Conservation (phyloP, 805 yeast genomes). For the Yarrowia divulgata region DNA sequence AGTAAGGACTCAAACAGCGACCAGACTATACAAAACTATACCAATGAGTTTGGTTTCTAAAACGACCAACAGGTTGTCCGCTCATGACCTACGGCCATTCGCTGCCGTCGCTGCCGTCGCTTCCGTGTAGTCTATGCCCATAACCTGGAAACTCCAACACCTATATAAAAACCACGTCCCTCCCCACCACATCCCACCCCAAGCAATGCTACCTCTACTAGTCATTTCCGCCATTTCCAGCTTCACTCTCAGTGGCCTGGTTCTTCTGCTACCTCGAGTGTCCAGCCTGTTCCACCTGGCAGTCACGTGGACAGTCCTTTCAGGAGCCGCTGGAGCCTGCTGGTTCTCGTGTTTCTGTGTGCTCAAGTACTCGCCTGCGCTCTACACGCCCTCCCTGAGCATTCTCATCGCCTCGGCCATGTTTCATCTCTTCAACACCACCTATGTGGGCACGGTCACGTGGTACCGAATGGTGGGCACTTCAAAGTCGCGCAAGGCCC, state of each 20-base stretch:
- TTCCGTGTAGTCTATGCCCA: slow-evolving; percentile 2
- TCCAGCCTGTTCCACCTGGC: not conserved
- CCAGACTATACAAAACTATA: no score
- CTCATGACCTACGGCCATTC: not conserved
- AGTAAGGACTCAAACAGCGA: no score
- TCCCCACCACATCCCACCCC: not conserved
- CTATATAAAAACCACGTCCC: not conserved
- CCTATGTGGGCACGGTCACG: slow-evolving; percentile 3
- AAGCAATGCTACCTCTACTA: slow-evolving; percentile 4
- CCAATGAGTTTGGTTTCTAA: no score
- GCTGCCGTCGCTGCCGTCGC: not conserved
- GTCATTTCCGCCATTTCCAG: slow-evolving; percentile 16
- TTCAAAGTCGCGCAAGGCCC: not conserved
- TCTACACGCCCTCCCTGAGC: slow-evolving; percentile 5
- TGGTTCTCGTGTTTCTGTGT: slow-evolving; percentile 18
- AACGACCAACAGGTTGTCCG: not conserved
- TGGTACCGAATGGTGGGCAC: slow-evolving; percentile 21
- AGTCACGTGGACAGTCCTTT: not conserved
- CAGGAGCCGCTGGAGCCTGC: slow-evolving; percentile 25
- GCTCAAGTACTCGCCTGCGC: not conserved
- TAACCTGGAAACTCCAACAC: not conserved
- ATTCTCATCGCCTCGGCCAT: slow-evolving; percentile 10
- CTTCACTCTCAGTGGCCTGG: slow-evolving; percentile 9
- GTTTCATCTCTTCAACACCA: slow-evolving; percentile 17
- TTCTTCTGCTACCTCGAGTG: not conserved